Percentiles rank a stretch among this genome's conserved stretches.
These are phyloP conservation scores for Symbiodinium natans DNA, from an alignment of 73 alveolate species.

Conservation along the genomic window DNA sequence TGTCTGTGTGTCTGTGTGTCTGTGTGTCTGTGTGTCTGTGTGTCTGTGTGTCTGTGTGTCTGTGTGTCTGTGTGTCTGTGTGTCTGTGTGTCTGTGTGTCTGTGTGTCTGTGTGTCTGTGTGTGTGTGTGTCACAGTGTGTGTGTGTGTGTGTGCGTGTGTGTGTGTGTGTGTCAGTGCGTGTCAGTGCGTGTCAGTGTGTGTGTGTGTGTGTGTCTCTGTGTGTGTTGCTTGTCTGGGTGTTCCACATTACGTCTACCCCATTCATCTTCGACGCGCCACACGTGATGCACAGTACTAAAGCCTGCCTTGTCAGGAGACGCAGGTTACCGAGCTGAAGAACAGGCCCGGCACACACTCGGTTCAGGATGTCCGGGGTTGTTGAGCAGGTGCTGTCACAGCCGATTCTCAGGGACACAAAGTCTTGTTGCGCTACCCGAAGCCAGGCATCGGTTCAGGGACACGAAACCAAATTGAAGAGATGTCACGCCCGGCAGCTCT, in stretches of 20 bases:
- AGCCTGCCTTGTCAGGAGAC: no score
- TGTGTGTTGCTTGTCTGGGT: no score
- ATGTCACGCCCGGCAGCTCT: no score
- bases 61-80: constrained; percentile 23
- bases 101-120: constrained; percentile 18
- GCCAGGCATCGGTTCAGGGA: no score
- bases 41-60: constrained; percentile 5
- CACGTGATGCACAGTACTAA: no score
- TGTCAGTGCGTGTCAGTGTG: not conserved
- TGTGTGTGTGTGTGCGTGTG: constrained; percentile 1
- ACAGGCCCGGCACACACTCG: not conserved
- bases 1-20: constrained; percentile 6
- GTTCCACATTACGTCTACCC: no score
- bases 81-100: not conserved
- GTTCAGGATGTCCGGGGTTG: no score
- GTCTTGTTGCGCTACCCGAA: no score
- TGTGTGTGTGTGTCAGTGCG: not conserved
- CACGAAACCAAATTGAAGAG: no score
- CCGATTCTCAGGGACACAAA: no score
- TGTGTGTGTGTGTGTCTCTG: constrained; percentile 7
- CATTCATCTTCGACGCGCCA: no score
- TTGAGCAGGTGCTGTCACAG: no score
- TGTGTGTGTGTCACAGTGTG: not conserved
- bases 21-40: constrained; percentile 18
- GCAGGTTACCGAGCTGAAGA: constrained; percentile 41